Evolutionary conservation across 495 filamentous ascomycete species (phyloP).

Genomic region (Cladorrhinum samala): DNA sequence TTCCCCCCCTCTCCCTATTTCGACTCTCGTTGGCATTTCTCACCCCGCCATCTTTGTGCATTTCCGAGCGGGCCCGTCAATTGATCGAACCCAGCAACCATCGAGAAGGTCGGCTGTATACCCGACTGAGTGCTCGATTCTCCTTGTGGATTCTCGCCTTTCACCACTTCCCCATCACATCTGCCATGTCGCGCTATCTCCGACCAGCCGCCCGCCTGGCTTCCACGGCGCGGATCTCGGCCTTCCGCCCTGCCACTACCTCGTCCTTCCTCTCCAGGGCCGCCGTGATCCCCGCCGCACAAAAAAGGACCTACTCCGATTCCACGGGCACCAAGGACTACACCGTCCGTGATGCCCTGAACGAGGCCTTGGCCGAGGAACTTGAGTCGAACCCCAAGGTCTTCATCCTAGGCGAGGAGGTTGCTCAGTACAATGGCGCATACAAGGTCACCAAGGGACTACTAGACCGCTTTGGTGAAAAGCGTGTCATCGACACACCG

Average conservation of each 20-base stretch:
- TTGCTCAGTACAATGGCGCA: conserved; percentile 98
- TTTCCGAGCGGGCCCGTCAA: conserved; percentile 8
- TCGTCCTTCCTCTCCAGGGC: conserved; percentile 44
- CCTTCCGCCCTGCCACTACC: conserved; percentile 40
- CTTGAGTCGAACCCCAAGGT: conserved; percentile 90
- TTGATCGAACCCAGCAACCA: conserved; percentile 4
- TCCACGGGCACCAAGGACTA: conserved; percentile 74
- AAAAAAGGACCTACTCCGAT: conserved; percentile 49
- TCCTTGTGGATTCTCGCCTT: conserved; percentile 10
- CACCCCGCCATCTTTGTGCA: background rate
- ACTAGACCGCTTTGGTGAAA: conserved; percentile 92
- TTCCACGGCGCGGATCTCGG: conserved; percentile 52
- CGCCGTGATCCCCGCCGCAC: conserved; percentile 32
- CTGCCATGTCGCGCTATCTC: conserved; percentile 62
- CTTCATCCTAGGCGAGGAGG: conserved; percentile 94
- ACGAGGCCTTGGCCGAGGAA: conserved; percentile 96
- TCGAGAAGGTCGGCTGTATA: background rate
- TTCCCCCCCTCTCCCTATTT: background rate
- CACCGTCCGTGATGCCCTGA: conserved; percentile 93
- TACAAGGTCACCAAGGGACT: conserved; percentile 99
- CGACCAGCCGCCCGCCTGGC: conserved; percentile 75
- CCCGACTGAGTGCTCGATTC: conserved; percentile 2
- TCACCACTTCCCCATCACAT: conserved; percentile 19
- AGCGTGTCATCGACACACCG: conserved; percentile 94
- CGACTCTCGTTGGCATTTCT: too few relatives aligned